Conservation (phyloP, 345 rosid genomes). For the Toxicodendron radicans region DNA sequence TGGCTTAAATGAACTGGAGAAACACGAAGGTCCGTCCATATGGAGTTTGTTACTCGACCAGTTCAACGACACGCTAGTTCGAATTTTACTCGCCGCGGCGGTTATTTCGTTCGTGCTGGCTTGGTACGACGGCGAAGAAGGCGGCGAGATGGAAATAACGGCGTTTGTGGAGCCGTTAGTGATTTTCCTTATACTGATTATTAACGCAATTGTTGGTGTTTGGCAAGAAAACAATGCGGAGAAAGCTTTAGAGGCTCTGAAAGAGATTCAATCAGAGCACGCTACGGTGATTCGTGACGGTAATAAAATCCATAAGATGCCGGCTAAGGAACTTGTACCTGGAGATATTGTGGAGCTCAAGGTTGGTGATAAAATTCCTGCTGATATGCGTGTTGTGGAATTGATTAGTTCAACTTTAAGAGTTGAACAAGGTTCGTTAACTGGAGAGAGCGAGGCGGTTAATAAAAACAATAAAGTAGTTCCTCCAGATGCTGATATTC, state of each 20-base stretch:
- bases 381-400: slow-evolving; percentile 60
- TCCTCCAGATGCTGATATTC: slow-evolving; percentile 49
- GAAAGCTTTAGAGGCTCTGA: slow-evolving; percentile 69
- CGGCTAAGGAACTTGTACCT: slow-evolving; percentile 59
- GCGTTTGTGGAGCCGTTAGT: slow-evolving; percentile 76
- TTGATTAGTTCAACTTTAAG: slow-evolving; percentile 64
- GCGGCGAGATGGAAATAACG: slow-evolving; percentile 60
- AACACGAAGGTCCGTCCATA: slow-evolving; percentile 54
- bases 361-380: slow-evolving; percentile 77
- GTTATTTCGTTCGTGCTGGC: slow-evolving; percentile 63
- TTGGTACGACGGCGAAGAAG: slow-evolving; percentile 59
- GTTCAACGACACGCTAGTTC: slow-evolving; percentile 62
- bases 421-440: slow-evolving; percentile 66
- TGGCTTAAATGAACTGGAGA: slow-evolving; percentile 63
- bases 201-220: slow-evolving; percentile 64
- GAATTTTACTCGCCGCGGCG: slow-evolving; percentile 58
- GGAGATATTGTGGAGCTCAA: slow-evolving; percentile 68
- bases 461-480: slow-evolving; percentile 50
- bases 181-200: slow-evolving; percentile 62
- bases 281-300: slow-evolving; percentile 58
- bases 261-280: slow-evolving; percentile 73
- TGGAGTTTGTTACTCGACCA: slow-evolving; percentile 55
- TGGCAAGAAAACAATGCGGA: slow-evolving; percentile 78
- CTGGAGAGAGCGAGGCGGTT: slow-evolving; percentile 74
- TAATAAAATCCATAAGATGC: slow-evolving; percentile 33